Evolutionary conservation across 306 rosid species (phyloP), one percentile per base, ranked within the genome.

Genomic region (Senna tora): DNA sequence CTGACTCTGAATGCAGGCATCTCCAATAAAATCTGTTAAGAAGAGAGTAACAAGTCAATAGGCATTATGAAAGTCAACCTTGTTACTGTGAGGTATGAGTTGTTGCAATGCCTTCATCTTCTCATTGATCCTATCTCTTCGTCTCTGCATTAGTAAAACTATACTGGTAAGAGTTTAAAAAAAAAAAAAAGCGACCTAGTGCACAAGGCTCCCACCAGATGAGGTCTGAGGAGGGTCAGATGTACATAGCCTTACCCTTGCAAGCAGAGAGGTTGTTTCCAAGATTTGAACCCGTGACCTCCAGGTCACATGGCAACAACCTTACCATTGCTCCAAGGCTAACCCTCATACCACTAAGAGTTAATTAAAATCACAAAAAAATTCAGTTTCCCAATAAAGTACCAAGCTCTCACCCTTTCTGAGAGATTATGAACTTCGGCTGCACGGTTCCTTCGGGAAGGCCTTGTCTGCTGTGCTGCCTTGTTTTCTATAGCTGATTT

Each of bases 51-150:
- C 13, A 49, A 60, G 14, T 17, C 45, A 43, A 36, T 36, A 54
- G 28, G 52, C 19, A 63, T 47, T 52, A 60, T 13, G 71, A 53
- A 71, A 16, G 71, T 47, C 65, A 79, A 93, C 98, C 96, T 93
- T 90, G 80, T 84, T 93, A 57, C 93, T 80, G 76, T 90, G 96
- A 42, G 98, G 98, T 82, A 93, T 90, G 66, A 93, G 98, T 86
- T 90, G 96, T 69, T 93, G 96, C 85, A 93, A 72, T 38, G 93
- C 90, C 75, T 53, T 90, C 96, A 93, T 93, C 82, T 90, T 93
- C 86, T 93, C 98, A 34, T 90, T 93, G 77, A 93, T 93, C 83
- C 96, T 82, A 77, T 93, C 98, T 85, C 98, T 84, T 61, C 98
- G 77, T 77, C 85, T 90, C 98, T 93, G 82, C 80, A 77, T 52